A percentile compares a stretch with the other conserved stretches of the same genome.
Conservation (phyloP, 2,329 filamentous ascomycete species). For the Ophiocordyceps sinensis region DNA sequence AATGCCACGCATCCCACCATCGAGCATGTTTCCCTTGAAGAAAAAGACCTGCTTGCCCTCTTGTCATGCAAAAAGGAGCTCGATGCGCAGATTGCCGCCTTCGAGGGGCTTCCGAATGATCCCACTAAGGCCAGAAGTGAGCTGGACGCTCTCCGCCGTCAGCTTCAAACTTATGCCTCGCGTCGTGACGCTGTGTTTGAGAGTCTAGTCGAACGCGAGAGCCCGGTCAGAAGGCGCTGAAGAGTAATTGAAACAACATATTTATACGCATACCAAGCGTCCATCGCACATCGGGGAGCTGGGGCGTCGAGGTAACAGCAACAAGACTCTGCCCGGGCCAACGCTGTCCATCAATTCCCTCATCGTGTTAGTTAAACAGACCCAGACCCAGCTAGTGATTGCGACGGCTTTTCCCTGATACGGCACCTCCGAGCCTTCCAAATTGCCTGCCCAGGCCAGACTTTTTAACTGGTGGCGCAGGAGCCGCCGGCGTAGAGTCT, state of each 20-base stretch:
- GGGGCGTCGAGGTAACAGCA: too few species aligned
- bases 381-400: conserved; percentile 9
- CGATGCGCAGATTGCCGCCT: conserved; percentile 48
- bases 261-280: too few species aligned
- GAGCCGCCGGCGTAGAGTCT: conserved; percentile 27
- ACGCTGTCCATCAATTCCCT: too few species aligned
- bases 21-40: conserved; percentile 42
- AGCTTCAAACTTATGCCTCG: conserved; percentile 46
- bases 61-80: conserved; percentile 43
- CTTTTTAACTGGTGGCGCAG: conserved; percentile 39
- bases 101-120: conserved; percentile 60
- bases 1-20: conserved; percentile 30
- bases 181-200: conserved; percentile 65
- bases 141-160: conserved; percentile 50
- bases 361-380: too few species aligned
- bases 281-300: too few species aligned
- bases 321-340: too few species aligned
- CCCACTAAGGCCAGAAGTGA: conserved; percentile 52
- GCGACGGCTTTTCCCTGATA: conserved; percentile 47
- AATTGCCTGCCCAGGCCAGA: conserved; percentile 54
- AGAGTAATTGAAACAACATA: neutral
- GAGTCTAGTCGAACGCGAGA: conserved; percentile 48
- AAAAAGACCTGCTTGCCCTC: conserved; percentile 43
- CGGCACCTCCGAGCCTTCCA: conserved; percentile 56
- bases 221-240: conserved; percentile 29